Conservation (phyloP, 257 asterid species). For the Nicotiana noctiflora region DNA sequence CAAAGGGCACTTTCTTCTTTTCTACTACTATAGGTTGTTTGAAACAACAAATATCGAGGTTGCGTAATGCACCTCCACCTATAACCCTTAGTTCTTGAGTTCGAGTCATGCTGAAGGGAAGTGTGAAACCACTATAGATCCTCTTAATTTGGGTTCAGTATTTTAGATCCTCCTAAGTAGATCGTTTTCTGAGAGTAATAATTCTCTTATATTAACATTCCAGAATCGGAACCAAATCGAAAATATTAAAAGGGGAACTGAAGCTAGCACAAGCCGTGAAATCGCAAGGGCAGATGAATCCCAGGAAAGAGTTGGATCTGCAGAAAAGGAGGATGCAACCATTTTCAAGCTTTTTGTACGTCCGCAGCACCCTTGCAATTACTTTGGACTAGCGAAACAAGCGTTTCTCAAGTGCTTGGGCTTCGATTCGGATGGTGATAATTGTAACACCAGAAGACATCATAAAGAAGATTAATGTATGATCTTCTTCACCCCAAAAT, state of each 20-base stretch:
- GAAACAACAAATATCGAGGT: neutral
- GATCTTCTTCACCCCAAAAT: neutral
- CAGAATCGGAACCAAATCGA: constrained; percentile 3
- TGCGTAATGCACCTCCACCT: too few species aligned
- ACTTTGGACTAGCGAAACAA: constrained; percentile 34
- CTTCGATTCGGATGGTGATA: constrained; percentile 32
- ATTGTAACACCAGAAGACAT: constrained; percentile 20
- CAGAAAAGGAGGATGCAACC: constrained; percentile 23
- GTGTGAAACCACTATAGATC: too few species aligned
- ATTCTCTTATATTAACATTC: neutral
- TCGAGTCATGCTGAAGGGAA: too few species aligned
- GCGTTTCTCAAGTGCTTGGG: constrained; percentile 66
- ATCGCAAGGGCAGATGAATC: constrained; percentile 18
- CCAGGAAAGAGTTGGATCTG: constrained; percentile 13
- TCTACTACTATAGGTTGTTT: neutral
- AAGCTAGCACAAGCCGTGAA: constrained; percentile 18
- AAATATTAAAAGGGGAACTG: neutral
- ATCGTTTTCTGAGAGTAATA: neutral
- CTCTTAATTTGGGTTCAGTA: too few species aligned
- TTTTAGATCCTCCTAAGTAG: too few species aligned
- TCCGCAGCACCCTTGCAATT: constrained; percentile 58
- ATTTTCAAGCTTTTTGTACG: constrained; percentile 11
- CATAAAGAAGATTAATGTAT: constrained; percentile 39
- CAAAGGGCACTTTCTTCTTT: neutral
- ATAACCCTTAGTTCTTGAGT: too few species aligned